Conservation (phyloP, 106 monocot genomes). For the Platanthera zijinensis region DNA sequence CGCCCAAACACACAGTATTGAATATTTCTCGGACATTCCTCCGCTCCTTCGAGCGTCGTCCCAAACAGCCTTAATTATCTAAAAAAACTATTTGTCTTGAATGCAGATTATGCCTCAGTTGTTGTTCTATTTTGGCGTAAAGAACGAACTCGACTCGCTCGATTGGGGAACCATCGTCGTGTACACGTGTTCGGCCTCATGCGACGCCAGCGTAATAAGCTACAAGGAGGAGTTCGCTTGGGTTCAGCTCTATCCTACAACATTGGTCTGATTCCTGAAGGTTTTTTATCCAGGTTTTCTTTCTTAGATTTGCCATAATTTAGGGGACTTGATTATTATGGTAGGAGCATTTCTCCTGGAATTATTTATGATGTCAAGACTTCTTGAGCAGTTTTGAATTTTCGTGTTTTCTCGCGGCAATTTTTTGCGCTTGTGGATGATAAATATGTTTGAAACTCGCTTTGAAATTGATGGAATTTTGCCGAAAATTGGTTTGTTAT, state of each 20-base stretch:
- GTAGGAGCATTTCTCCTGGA: too few species aligned
- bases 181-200: conserved; percentile 67
- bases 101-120: conserved; percentile 86
- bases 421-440: too few species aligned
- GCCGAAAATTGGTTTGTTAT: too few species aligned
- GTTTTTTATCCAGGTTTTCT: background rate
- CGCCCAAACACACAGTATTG: too few species aligned
- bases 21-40: too few species aligned
- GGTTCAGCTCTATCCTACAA: conserved; percentile 71
- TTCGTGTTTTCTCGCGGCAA: too few species aligned
- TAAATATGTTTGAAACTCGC: too few species aligned
- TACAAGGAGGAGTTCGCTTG: conserved; percentile 90
- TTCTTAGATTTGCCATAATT: background rate
- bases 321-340: too few species aligned
- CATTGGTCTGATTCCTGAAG: background rate
- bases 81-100: background rate
- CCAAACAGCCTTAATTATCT: background rate
- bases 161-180: conserved; percentile 83
- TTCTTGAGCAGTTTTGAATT: too few species aligned
- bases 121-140: conserved; percentile 74
- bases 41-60: too few species aligned
- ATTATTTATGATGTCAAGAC: too few species aligned
- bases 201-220: conserved; percentile 29
- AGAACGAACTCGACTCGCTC: conserved; percentile 65
- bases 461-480: too few species aligned